Evolutionary conservation across 139 green algal species (phyloP).

Genomic region (Chlamydomonas urium): DNA sequence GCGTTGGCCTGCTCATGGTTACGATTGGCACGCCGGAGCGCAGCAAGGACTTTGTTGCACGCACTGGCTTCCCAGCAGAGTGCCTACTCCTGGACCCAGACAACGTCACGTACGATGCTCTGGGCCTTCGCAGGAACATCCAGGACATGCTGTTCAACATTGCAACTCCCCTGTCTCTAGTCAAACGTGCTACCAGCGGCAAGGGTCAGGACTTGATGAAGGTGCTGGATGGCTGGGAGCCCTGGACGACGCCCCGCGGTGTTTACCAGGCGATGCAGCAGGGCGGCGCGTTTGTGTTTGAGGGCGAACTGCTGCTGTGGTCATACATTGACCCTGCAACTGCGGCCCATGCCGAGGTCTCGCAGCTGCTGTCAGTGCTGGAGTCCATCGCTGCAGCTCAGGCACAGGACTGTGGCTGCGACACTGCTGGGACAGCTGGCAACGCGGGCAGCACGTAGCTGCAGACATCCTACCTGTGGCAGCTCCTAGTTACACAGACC

Average conservation of each 20-base stretch:
- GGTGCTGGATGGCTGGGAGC: slow-evolving; percentile 58
- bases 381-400: neutral
- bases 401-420: neutral
- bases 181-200: slow-evolving; percentile 36
- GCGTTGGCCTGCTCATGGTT: slow-evolving; percentile 68
- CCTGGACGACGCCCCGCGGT: slow-evolving; percentile 44
- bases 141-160: slow-evolving; percentile 25
- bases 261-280: slow-evolving; percentile 38
- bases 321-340: slow-evolving; percentile 67
- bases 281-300: slow-evolving; percentile 73
- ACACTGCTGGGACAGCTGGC: too few species aligned
- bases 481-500: too few species aligned
- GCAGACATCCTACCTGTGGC: too few species aligned
- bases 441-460: too few species aligned
- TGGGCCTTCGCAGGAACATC: slow-evolving; percentile 61
- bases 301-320: slow-evolving; percentile 52
- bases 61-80: slow-evolving; percentile 64
- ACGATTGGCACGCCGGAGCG: slow-evolving; percentile 65
- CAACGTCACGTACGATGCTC: slow-evolving; percentile 64
- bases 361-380: slow-evolving; percentile 32
- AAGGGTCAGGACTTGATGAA: slow-evolving; percentile 52
- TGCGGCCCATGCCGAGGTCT: slow-evolving; percentile 58
- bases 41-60: slow-evolving; percentile 57
- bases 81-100: slow-evolving; percentile 77
- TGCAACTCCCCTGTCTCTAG: slow-evolving; percentile 59